Conservation (phyloP, 495 filamentous ascomycete genomes). For the Friedmanniomyces simplex region DNA sequence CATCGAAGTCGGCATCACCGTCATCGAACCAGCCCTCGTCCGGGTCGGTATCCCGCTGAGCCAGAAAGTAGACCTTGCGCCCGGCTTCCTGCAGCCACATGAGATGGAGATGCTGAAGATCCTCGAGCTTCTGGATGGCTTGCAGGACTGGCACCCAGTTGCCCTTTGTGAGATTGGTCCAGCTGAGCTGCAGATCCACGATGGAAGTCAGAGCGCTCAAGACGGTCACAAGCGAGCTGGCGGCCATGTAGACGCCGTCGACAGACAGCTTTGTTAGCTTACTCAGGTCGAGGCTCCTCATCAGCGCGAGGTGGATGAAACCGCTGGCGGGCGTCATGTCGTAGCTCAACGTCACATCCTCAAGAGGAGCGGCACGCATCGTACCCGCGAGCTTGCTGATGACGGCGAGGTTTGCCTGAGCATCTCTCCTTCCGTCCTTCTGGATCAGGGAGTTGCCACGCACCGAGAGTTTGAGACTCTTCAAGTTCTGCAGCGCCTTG, state of each 20-base stretch:
- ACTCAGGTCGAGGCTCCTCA: neutral
- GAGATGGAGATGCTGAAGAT: slow-evolving; percentile 12
- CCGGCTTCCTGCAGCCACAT: slow-evolving; percentile 4
- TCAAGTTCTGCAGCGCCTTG: slow-evolving; percentile 1
- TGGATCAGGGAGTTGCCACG: slow-evolving; percentile 1
- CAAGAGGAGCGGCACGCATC: neutral
- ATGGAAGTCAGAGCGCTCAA: neutral
- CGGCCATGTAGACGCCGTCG: neutral
- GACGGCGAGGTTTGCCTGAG: neutral
- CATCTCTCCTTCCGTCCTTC: neutral
- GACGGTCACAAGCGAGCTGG: neutral
- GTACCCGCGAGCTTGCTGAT: neutral
- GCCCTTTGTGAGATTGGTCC: slow-evolving; percentile 8
- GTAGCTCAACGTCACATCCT: neutral
- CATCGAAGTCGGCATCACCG: neutral
- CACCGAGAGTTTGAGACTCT: neutral
- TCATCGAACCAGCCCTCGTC: neutral
- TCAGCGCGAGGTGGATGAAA: neutral
- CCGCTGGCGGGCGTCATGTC: neutral
- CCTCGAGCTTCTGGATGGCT: slow-evolving; percentile 1
- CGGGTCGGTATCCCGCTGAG: neutral
- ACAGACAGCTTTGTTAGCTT: slow-evolving; percentile 4
- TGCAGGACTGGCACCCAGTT: slow-evolving; percentile 11
- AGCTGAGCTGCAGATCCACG: slow-evolving; percentile 1
- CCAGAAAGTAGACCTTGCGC: slow-evolving; percentile 9